phyloP scores from a whole-genome alignment of 345 rosid genomes.

The Gossypium stocksii region DNA sequence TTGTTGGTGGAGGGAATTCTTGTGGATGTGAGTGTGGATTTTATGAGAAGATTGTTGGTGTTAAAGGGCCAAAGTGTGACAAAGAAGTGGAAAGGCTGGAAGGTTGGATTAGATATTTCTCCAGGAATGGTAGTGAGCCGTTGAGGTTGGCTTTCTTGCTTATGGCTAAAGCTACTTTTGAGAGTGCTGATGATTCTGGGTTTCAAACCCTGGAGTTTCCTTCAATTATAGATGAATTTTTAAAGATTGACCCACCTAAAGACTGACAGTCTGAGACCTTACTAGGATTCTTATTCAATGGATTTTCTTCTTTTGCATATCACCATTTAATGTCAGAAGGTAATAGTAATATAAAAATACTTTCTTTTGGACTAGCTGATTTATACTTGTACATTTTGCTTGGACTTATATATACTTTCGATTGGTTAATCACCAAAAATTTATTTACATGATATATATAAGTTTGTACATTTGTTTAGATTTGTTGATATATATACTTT shows the following conservation, averaged over 20 bases:
- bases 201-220: conserved; percentile 43
- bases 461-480: background rate
- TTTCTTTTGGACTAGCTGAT: background rate
- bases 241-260: conserved; percentile 41
- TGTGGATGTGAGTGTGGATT: conserved; percentile 40
- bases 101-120: conserved; percentile 37
- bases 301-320: background rate
- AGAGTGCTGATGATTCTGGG: conserved; percentile 18
- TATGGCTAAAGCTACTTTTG: conserved; percentile 41
- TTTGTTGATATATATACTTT: background rate
- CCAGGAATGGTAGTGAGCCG: conserved; percentile 32
- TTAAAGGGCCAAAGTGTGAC: conserved; percentile 45
- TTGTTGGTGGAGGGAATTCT: conserved; percentile 6
- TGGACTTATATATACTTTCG: background rate
- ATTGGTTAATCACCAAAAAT: background rate
- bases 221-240: conserved; percentile 32
- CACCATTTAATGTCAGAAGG: background rate
- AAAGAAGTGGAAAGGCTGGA: conserved; percentile 41
- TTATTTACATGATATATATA: no score
- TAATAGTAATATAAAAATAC: background rate
- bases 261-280: conserved; percentile 12
- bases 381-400: background rate
- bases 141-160: conserved; percentile 47
- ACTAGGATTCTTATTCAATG: background rate
- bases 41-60: conserved; percentile 44